These are phyloP conservation scores for Pestalotiopsis sp. DNA, from an alignment of 2,329 filamentous ascomycete species.

Conservation along the genomic window DNA sequence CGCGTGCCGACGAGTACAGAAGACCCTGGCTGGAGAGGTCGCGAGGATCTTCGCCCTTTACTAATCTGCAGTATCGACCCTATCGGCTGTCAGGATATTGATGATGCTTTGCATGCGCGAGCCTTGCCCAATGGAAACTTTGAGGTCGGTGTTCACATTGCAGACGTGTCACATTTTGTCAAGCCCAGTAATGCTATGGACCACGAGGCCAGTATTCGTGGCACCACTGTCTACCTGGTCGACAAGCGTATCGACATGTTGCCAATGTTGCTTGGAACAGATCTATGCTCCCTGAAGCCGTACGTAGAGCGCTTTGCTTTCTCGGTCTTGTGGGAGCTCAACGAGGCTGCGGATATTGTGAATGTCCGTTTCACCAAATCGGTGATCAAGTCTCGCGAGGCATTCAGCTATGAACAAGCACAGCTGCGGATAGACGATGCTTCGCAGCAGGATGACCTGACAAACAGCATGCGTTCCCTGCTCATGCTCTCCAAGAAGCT, in stretches of 20 bases:
- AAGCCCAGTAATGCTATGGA: conserved; percentile 98
- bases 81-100: conserved; percentile 94
- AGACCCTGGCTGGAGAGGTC: conserved; percentile 84
- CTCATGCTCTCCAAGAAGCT: conserved; percentile 90
- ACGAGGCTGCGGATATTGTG: conserved; percentile 81
- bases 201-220: conserved; percentile 87
- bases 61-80: conserved; percentile 98
- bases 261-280: conserved; percentile 92
- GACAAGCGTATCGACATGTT: conserved; percentile 99
- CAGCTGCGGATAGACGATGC: conserved; percentile 91
- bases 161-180: conserved; percentile 98
- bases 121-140: conserved; percentile 88
- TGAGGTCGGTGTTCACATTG: conserved; percentile 97
- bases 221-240: conserved; percentile 95
- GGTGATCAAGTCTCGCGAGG: conserved; percentile 93
- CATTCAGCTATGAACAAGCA: conserved; percentile 96
- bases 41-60: conserved; percentile 81
- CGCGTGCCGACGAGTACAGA: conserved; percentile 79
- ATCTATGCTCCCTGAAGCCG: conserved; percentile 94
- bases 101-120: conserved; percentile 90
- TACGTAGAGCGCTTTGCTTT: conserved; percentile 95
- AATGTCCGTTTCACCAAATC: conserved; percentile 92
- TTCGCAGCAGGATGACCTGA: conserved; percentile 86
- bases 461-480: conserved; percentile 83
- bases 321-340: conserved; percentile 87